A percentile compares a stretch with the other conserved stretches of the same genome.
Evolutionary conservation across 495 filamentous ascomycete species (phyloP).

Genomic region (Penicillium robsamsonii): DNA sequence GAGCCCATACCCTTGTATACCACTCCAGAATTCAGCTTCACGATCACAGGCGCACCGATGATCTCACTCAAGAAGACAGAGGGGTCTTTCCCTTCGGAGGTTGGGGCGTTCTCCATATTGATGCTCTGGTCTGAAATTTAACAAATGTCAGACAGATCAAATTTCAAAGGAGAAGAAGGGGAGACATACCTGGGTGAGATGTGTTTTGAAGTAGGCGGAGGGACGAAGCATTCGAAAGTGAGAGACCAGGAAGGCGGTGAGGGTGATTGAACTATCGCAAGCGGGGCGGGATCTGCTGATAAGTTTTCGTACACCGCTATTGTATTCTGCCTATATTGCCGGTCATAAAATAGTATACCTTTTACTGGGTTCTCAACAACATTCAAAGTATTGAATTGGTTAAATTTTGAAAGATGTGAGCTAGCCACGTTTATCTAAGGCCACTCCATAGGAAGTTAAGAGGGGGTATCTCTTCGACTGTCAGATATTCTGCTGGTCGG

Average conservation of each 20-base stretch:
- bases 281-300: conserved; percentile 1
- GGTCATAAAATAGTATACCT: background rate
- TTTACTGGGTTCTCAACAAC: background rate
- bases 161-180: too few species aligned
- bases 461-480: background rate
- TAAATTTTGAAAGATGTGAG: background rate
- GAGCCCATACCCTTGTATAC: conserved; percentile 77
- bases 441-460: too few species aligned
- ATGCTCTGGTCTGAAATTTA: background rate
- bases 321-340: background rate
- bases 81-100: conserved; percentile 76
- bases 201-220: background rate
- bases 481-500: background rate
- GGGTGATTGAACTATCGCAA: background rate
- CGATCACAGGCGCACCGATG: conserved; percentile 85
- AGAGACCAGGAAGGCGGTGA: conserved; percentile 11
- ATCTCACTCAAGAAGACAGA: conserved; percentile 89
- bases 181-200: background rate
- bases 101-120: conserved; percentile 70
- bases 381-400: background rate
- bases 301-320: background rate
- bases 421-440: background rate
- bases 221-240: conserved; percentile 1
- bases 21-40: conserved; percentile 93
- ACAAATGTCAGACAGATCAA: background rate